Conservation (phyloP, 805 yeast genomes). For the Candida saitoana region DNA sequence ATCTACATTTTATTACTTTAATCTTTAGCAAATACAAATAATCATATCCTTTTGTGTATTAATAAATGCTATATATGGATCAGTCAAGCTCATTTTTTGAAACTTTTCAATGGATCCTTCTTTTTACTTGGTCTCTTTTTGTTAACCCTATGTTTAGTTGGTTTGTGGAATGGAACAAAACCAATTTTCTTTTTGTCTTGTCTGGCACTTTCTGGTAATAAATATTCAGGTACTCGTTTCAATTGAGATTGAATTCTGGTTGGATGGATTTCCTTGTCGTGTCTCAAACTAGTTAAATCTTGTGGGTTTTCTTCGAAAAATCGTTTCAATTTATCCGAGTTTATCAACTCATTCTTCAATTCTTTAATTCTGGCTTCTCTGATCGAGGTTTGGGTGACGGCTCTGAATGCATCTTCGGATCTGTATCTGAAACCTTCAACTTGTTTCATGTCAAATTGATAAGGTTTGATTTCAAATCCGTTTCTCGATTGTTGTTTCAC, state of each 20-base stretch:
- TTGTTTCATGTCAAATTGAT: slow-evolving; percentile 85
- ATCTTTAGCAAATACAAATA: too few species aligned
- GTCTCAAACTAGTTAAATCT: slow-evolving; percentile 83
- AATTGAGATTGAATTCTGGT: slow-evolving; percentile 78
- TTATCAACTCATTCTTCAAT: slow-evolving; percentile 76
- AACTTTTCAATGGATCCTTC: slow-evolving; percentile 61
- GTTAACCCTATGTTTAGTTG: slow-evolving; percentile 41
- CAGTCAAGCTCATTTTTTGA: slow-evolving; percentile 15
- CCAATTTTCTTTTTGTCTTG: slow-evolving; percentile 52
- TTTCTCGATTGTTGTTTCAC: slow-evolving; percentile 68
- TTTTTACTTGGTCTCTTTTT: slow-evolving; percentile 41
- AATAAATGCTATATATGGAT: not conserved
- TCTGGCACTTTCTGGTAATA: slow-evolving; percentile 77
- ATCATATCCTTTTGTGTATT: not conserved
- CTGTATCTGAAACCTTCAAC: slow-evolving; percentile 95
- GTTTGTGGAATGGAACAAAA: slow-evolving; percentile 67
- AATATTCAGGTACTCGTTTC: slow-evolving; percentile 88
- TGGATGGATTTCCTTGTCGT: slow-evolving; percentile 84
- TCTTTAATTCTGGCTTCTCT: slow-evolving; percentile 93
- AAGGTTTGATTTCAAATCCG: slow-evolving; percentile 78
- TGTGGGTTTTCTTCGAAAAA: slow-evolving; percentile 97
- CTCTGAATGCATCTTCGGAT: slow-evolving; percentile 94
- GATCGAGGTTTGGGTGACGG: slow-evolving; percentile 83
- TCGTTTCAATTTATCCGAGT: slow-evolving; percentile 85
- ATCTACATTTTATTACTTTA: too few species aligned